Base-by-base conservation (phyloP, 805 yeast species). In the Limtongia smithiae region DNA sequence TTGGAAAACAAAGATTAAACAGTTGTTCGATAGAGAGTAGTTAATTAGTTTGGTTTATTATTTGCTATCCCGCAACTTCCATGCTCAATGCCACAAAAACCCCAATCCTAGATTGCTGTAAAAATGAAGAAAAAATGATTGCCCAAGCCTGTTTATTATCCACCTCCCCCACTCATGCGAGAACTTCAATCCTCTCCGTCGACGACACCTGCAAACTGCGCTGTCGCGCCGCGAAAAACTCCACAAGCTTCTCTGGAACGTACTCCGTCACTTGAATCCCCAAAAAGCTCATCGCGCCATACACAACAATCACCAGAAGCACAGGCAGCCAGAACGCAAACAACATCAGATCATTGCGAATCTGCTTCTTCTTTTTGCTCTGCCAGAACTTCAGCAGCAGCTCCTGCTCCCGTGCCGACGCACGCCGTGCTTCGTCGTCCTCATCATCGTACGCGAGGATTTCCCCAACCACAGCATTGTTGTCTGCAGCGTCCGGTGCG, bases 261-360 rank as follows among this genome's bases (percentile, higher is more conserved):
- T 42, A 53, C 12, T 51, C 52, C 9, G 40, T 32, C n/a, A 53
- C 8, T 6, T 53, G 54, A 17, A 50, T 20, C 21, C 46, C 57
- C 35, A 53, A 46, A 34, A 53, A 42, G 17, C 39, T 53, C 55
- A 53, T 43, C n/a, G 43, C 49, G 14, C 51, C 54, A 31, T 47
- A 53, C 14, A 39, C 27, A 11, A 53, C 12, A 8, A 53, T 41
- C 22, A 53, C 57, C 5, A 40, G 44, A 15, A 53, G 31, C n/a
- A 53, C 57, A 25, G 57, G 57, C 14, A 53, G 37, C 62, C 62
- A 60, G 39, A 60, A 60, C n/a, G 60, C 53, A 51, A 60, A 55
- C 38, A 60, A 37, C 62, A 60, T 60, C 44, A 56, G 36, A 35
- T 60, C 62, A 37, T 58, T 57, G 15, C 58, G 45, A 39, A 57